Evolutionary conservation across 2,329 filamentous ascomycete species (phyloP), one percentile per base, ranked within the genome.

Genomic region (Periglandula ipomoeae): DNA sequence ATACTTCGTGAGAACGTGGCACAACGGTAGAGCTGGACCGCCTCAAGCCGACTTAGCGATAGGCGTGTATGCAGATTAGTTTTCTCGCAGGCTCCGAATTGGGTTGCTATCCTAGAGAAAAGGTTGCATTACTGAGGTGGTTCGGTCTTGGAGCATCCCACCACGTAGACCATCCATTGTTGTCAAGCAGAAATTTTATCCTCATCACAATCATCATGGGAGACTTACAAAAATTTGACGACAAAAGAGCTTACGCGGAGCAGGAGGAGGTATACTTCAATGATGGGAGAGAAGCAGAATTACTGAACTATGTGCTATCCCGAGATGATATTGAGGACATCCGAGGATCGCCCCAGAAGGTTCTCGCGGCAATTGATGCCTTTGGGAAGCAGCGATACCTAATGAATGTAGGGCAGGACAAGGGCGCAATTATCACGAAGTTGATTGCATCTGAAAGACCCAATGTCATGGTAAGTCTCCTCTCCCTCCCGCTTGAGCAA

Each of bases 331-430:
- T 87, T 24, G 76, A 83, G 3, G 68, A 79, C 46, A 74, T 89
- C 48, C 73, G 82, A 45, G 80, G 78, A 19, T 81, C 78, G 19
- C 85, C 86, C 0, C 60, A 74, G 15, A 75, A 74, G 49, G 76
- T 91, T 1, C 70, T 90, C 0, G 70, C 73, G 23, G 79, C 79
- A 24, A 89, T 91, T 61, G 85, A 91, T 58, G 78, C 85, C 46
- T 91, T 65, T 56, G 68, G 59, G 17, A 58, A 56, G 13, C 15
- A 43, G 11, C 39, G 15, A 15, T 86, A 84, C 53, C 75, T 91
- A 46, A 91, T 91, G 83, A 91, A 89, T 55, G 79, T 93, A 2
- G 87, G 87, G 37, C 75, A 82, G 55, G 73, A 81, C 59, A 93
- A 93, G 66, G 86, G 85, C 42, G 75, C 73, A 53, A 83, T 89